Evolutionary conservation across 2,329 filamentous ascomycete genomes (phyloP).

Genomic region (Chaetomiaceae sp.): DNA sequence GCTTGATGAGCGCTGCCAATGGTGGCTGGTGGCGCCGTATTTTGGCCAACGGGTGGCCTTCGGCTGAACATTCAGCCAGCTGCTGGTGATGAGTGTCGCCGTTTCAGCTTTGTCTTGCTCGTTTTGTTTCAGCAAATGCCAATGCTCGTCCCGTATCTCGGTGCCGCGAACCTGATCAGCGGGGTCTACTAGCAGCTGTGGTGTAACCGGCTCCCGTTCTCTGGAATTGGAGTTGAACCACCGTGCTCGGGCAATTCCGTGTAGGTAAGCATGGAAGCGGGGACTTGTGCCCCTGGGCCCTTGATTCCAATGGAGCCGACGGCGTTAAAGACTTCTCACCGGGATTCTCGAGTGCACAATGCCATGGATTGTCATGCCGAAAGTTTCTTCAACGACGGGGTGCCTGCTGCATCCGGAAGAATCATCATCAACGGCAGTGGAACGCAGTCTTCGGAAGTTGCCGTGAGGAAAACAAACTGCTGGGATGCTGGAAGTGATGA

Average conservation of each 20-base stretch:
- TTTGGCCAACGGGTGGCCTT: neutral
- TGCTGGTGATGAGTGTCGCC: no score
- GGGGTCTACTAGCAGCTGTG: neutral
- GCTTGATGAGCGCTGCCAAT: neutral
- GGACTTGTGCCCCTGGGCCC: no score
- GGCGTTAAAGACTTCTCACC: no score
- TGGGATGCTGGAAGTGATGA: neutral
- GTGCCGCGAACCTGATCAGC: neutral
- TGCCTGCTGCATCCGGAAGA: neutral
- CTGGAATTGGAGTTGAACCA: no score
- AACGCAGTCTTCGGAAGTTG: neutral
- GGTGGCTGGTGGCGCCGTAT: neutral
- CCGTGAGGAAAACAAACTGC: neutral
- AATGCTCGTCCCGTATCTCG: neutral
- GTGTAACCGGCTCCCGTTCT: neutral
- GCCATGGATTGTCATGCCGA: no score
- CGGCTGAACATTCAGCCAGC: no score
- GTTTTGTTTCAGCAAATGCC: neutral
- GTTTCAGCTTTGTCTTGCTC: neutral
- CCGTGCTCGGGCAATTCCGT: no score
- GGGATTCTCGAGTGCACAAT: no score
- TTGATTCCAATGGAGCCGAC: no score
- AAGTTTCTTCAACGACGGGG: no score
- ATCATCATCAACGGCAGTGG: neutral
- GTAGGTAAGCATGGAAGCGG: no score